Conservation (phyloP, 257 asterid species). For the Lithospermum erythrorhizon region DNA sequence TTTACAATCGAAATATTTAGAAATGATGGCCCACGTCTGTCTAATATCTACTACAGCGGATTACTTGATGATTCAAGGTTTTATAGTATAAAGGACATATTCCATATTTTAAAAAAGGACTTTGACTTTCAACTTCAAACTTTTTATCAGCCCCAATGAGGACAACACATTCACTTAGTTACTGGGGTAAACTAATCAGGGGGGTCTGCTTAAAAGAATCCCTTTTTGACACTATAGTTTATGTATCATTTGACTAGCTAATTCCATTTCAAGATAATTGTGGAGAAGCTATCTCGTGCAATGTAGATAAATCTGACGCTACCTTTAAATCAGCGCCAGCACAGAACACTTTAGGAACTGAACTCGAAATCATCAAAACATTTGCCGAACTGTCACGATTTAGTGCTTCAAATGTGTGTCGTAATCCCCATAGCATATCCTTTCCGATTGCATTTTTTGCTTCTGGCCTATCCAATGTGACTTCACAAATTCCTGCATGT, state of each 20-base stretch:
- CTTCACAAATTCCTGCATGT: constrained; percentile 69
- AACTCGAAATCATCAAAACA: constrained; percentile 73
- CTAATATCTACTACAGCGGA: no score
- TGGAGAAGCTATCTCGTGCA: no score
- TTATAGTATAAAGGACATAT: no score
- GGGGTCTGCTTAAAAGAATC: neutral
- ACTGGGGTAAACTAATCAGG: neutral
- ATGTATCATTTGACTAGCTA: neutral
- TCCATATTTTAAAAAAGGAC: no score
- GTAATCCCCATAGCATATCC: constrained; percentile 73
- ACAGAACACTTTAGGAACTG: constrained; percentile 69
- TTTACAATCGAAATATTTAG: no score
- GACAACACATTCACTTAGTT: neutral
- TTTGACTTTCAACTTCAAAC: no score
- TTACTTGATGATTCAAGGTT: neutral
- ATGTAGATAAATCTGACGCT: constrained; percentile 2
- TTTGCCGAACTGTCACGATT: constrained; percentile 39
- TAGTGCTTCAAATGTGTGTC: constrained; percentile 47
- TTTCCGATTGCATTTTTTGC: constrained; percentile 72
- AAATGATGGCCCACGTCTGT: no score
- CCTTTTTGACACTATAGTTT: neutral
- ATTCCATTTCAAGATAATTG: neutral
- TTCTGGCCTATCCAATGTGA: constrained; percentile 69
- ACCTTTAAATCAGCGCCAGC: constrained; percentile 99
- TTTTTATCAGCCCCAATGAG: no score